Base-by-base conservation (phyloP, 176 grass and related monocot genomes). In the Thalia dealbata region DNA sequence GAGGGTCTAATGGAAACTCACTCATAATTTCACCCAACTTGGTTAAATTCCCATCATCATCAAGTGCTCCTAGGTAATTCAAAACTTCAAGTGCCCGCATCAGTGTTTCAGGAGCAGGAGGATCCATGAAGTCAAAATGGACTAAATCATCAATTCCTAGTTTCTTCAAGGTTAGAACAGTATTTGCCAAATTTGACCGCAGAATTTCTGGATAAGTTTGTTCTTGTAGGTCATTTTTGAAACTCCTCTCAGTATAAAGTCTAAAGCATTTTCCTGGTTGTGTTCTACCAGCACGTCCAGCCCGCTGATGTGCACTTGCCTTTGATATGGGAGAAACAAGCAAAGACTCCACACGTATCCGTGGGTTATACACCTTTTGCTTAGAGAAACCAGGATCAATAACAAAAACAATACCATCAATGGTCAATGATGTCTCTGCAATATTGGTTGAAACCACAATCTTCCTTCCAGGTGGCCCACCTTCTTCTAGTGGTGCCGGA, bases 141-240 rank as follows among this genome's bases (percentile, higher is more conserved):
- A 99, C 95, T 35, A 99, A 82, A 88, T 99, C 95, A 65, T 99
- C 95, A 91, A 99, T 99, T 72, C 90, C 95, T 77, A 93, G 82
- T 64, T 99, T 93, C 84, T 99, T 93, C 85, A 99, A 79, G 23
- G 85, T 99, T 69, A 99, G 79, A 69, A 99, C 90, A 0, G 90
- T 91, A 82, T 99, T 99, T 64, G 90, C 95, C 48, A 99, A 73
- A 80, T 99, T 99, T 14, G 95, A 93, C 21, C 87, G 62, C 42
- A 99, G 88, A 76, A 99, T 99, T 88, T 99, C 95, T 81, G 90
- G 95, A 79, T 99, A 99, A 7, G 95, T 99, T 71, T 99, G 95
- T 10, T 88, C 83, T 67, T 93, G 90, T 59, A 99, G 74, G 88
- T 99, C 95, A 72, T 82, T 83, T n/a, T 86, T 85, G 67, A 99